Percentiles rank a stretch among this genome's conserved stretches.
Evolutionary conservation across 140 eudicot genomes (phyloP).

Genomic region (Oenanthe javanica): DNA sequence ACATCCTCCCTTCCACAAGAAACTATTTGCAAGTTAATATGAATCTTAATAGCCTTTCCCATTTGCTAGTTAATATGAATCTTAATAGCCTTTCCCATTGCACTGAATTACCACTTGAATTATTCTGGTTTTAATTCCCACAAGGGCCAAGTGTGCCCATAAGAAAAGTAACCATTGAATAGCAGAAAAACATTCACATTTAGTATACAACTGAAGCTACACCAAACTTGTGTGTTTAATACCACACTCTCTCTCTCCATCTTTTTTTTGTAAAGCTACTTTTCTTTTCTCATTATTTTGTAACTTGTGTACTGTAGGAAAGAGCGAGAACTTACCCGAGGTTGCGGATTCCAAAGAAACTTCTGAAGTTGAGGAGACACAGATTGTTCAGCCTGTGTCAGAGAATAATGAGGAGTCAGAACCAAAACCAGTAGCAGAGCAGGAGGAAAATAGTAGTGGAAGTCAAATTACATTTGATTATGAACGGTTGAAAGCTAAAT

Average conservation of each 20-base stretch:
- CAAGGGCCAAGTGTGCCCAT: neutral
- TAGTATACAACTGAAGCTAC: neutral
- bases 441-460: constrained; percentile 46
- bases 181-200: neutral
- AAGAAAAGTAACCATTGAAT: neutral
- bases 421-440: constrained; percentile 41
- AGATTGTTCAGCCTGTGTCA: constrained; percentile 26
- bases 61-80: neutral
- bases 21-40: neutral
- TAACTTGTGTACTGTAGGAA: constrained; percentile 22
- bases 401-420: constrained; percentile 42
- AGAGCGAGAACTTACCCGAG: constrained; percentile 38
- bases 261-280: neutral
- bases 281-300: neutral
- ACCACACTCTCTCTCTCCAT: neutral
- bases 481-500: constrained; percentile 65
- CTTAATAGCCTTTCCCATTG: neutral
- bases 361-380: constrained; percentile 38
- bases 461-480: constrained; percentile 68
- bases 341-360: constrained; percentile 41
- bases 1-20: neutral
- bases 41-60: neutral
- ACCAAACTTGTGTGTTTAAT: neutral
- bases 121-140: neutral
- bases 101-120: neutral